Percentiles rank a stretch among this genome's conserved stretches.
These are phyloP conservation scores for Chytriomyces sp. DNA, from an alignment of 192 early-diverging fungal species.

Conservation along the genomic window DNA sequence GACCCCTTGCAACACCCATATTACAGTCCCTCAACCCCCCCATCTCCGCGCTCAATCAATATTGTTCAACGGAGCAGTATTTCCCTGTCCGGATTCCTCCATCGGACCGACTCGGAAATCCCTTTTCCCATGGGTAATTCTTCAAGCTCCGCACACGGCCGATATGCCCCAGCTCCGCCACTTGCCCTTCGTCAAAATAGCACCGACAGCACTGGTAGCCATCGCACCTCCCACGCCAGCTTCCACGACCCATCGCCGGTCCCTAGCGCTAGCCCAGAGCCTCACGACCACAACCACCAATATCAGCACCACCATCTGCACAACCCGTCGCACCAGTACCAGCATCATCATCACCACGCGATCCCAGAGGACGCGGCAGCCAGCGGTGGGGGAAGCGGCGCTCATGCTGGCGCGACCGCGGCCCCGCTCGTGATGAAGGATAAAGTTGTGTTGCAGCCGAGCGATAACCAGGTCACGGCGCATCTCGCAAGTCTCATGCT, in stretches of 20 bases:
- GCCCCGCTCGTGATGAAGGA: conserved; percentile 16
- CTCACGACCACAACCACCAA: background rate
- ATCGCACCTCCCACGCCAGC: too few species aligned
- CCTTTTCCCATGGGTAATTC: too few species aligned
- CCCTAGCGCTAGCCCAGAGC: too few species aligned
- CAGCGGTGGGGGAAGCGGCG: conserved; percentile 2
- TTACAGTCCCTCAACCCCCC: background rate
- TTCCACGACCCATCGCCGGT: too few species aligned
- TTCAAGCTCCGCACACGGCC: too few species aligned
- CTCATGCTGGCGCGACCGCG: background rate
- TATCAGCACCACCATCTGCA: background rate
- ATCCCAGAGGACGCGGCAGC: background rate
- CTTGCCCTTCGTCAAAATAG: too few species aligned
- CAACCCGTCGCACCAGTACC: background rate
- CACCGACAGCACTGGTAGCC: background rate
- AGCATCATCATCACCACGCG: background rate
- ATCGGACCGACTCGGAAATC: too few species aligned
- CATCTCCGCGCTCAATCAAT: conserved; percentile 6
- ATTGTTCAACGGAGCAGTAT: conserved; percentile 26
- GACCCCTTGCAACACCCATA: background rate
- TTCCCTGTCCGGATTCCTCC: background rate
- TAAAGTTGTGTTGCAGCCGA: conserved; percentile 58
- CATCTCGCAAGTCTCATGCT: conserved; percentile 83
- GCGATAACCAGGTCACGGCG: conserved; percentile 79
- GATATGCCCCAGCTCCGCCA: too few species aligned